Evolutionary conservation across 805 yeast species (phyloP).

Genomic region (Candida nanaspora): DNA sequence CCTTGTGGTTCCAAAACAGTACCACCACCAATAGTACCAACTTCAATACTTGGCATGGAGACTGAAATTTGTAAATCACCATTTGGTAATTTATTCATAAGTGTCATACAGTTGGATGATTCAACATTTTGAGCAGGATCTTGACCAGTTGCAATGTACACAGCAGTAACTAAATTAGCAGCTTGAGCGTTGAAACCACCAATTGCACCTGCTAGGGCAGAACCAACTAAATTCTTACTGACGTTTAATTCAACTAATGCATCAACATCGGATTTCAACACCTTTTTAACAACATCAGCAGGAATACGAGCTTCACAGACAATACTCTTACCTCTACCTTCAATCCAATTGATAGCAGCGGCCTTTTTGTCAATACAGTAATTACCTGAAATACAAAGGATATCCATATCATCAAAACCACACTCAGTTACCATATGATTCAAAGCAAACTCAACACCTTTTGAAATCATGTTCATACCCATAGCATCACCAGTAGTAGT

Average conservation of each 20-base stretch:
- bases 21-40: slow-evolving; percentile 99
- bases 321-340: slow-evolving; percentile 97
- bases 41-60: slow-evolving; percentile 99
- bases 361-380: slow-evolving; percentile 97
- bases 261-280: slow-evolving; percentile 85
- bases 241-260: slow-evolving; percentile 87
- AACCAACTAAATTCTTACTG: slow-evolving; percentile 86
- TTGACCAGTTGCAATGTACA: slow-evolving; percentile 92
- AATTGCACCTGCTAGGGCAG: slow-evolving; percentile 96
- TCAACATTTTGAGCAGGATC: slow-evolving; percentile 99
- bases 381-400: slow-evolving; percentile 92
- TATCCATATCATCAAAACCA: slow-evolving; percentile 92
- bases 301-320: slow-evolving; percentile 96
- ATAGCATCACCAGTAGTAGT: slow-evolving; percentile 99
- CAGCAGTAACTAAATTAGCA: slow-evolving; percentile 92
- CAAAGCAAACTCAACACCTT: slow-evolving; percentile 89
- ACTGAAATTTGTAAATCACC: slow-evolving; percentile 89
- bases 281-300: slow-evolving; percentile 66
- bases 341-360: slow-evolving; percentile 98
- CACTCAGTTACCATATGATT: slow-evolving; percentile 78
- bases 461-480: slow-evolving; percentile 99
- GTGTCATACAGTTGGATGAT: slow-evolving; percentile 93
- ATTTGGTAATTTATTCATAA: slow-evolving; percentile 68
- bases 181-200: slow-evolving; percentile 99
- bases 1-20: slow-evolving; percentile 96